Percentiles rank a stretch among this genome's conserved stretches.
phyloP scores from a whole-genome alignment of 2,329 filamentous ascomycete species.

The Fusarium veterinarium region DNA sequence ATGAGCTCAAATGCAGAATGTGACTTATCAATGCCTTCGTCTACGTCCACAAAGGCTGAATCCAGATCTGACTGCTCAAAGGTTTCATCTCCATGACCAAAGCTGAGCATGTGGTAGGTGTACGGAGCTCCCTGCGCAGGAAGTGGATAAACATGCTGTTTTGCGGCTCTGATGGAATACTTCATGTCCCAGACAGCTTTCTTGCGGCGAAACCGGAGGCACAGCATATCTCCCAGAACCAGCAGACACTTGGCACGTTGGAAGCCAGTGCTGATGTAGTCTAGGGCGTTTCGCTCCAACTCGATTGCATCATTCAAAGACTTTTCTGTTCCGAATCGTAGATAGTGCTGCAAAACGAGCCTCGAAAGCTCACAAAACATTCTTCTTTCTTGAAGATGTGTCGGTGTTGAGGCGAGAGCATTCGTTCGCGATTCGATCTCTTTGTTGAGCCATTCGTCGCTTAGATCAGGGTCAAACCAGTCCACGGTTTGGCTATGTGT shows the following conservation, averaged over 20 bases:
- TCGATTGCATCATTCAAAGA: neutral
- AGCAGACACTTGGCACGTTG: neutral
- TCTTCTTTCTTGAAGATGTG: neutral
- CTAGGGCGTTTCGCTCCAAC: neutral
- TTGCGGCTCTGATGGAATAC: neutral
- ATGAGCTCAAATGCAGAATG: neutral
- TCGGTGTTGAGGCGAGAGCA: neutral
- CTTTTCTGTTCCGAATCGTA: rapidly evolving
- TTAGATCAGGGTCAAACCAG: neutral
- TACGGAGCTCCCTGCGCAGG: rapidly evolving
- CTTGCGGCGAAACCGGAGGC: neutral
- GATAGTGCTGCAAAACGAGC: neutral
- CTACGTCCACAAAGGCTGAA: rapidly evolving
- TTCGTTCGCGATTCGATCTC: neutral
- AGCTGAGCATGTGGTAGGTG: neutral
- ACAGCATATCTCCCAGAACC: neutral
- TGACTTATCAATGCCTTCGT: neutral
- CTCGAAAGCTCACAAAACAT: neutral
- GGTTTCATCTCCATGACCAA: rapidly evolving
- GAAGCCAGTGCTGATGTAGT: neutral
- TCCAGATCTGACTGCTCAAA: rapidly evolving
- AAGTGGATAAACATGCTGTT: neutral
- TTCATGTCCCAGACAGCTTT: neutral
- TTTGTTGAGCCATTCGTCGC: neutral
- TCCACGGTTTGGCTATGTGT: neutral